Conservation (phyloP, 805 yeast species). For the Ascoidea tarda region DNA sequence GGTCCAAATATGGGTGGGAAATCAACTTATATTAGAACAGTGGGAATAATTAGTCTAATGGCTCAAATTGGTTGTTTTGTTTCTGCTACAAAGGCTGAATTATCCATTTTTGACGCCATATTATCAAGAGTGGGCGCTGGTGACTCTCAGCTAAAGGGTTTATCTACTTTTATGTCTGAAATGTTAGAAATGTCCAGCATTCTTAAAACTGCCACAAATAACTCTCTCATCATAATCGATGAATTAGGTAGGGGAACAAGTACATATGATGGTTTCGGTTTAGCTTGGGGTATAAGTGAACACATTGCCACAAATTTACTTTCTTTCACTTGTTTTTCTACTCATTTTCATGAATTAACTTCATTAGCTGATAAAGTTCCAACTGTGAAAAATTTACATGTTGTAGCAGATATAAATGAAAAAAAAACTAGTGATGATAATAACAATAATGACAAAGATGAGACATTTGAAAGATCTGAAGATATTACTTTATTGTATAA, state of each 20-base stretch:
- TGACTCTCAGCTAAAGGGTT: conserved; percentile 93
- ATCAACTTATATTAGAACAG: conserved; percentile 81
- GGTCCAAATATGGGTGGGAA: conserved; percentile 99
- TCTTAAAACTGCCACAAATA: conserved; percentile 59
- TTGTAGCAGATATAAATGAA: conserved; percentile 53
- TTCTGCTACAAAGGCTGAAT: conserved; percentile 64
- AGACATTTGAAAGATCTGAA: conserved; percentile 20
- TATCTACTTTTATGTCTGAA: conserved; percentile 93
- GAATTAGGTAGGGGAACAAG: conserved; percentile 82
- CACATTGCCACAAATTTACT: conserved; percentile 55
- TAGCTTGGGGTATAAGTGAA: conserved; percentile 94
- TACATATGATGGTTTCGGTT: conserved; percentile 94
- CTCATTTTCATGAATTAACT: conserved; percentile 95
- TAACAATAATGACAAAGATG: conserved; percentile 14
- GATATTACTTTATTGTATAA: conserved; percentile 83
- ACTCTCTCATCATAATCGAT: conserved; percentile 79
- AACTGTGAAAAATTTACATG: conserved; percentile 75
- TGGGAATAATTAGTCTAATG: conserved; percentile 78
- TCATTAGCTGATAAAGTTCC: conserved; percentile 48
- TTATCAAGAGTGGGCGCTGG: conserved; percentile 98
- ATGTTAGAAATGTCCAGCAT: conserved; percentile 91
- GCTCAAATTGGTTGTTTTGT: conserved; percentile 84
- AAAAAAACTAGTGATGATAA: conserved; percentile 33
- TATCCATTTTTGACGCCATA: conserved; percentile 80
- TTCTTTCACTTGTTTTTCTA: conserved; percentile 84